A percentile compares a stretch with the other conserved stretches of the same genome.
phyloP scores from a whole-genome alignment of 176 grass and related monocot genomes.

The Tillandsia leiboldiana region DNA sequence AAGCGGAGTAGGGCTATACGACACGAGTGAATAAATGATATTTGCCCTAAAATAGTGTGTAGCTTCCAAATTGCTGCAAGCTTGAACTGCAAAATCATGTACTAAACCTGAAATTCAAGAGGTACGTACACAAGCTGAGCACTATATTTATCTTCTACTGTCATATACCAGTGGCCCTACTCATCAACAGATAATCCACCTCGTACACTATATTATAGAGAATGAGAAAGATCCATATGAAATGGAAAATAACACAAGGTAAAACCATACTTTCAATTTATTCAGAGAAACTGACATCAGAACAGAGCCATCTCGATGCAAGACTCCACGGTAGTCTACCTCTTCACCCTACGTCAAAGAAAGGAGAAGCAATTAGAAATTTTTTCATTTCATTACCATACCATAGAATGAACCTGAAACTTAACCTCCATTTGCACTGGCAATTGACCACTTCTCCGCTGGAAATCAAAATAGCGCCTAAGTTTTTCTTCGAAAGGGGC shows the following conservation, averaged over 20 bases:
- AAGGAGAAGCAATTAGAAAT: constrained; percentile 20
- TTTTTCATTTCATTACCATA: constrained; percentile 5
- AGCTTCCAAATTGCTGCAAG: too few relatives aligned
- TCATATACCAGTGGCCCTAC: too few relatives aligned
- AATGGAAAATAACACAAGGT: neutral
- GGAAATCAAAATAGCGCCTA: constrained; percentile 92
- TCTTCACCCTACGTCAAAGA: constrained; percentile 50
- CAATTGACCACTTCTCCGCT: constrained; percentile 84
- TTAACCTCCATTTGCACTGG: constrained; percentile 93
- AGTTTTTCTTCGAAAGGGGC: constrained; percentile 86
- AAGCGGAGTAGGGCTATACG: too few relatives aligned
- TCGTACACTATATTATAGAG: too few relatives aligned
- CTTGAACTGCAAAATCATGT: too few relatives aligned
- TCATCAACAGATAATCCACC: too few relatives aligned
- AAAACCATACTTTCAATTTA: constrained; percentile 56
- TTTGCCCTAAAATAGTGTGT: too few relatives aligned
- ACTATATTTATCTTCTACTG: too few relatives aligned
- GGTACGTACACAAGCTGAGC: too few relatives aligned
- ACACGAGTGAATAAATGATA: too few relatives aligned
- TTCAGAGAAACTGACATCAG: constrained; percentile 93
- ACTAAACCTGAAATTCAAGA: too few relatives aligned
- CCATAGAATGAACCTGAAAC: constrained; percentile 14
- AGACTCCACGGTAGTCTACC: constrained; percentile 89
- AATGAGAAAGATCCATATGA: neutral
- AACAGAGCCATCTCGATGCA: constrained; percentile 98